A percentile compares a stretch with the other conserved stretches of the same genome.
Conservation (phyloP, 345 rosid species). For the Pugionium dolabratum region DNA sequence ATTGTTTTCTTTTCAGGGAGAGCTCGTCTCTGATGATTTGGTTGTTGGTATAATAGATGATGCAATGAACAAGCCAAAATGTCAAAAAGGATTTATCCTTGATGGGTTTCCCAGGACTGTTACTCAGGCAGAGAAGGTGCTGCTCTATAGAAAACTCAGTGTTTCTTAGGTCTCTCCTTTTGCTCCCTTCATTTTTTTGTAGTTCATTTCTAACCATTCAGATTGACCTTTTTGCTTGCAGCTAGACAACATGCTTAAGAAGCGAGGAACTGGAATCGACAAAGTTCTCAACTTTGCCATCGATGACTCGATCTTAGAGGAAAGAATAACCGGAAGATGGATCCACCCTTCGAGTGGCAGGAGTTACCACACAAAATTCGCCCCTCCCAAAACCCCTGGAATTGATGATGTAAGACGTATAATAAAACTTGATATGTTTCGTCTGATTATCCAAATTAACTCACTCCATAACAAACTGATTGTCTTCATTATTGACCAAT, state of each 20-base stretch:
- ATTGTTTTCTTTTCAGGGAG: no score
- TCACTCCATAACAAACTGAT: background rate
- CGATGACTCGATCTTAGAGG: slow-evolving; percentile 79
- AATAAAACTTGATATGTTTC: background rate
- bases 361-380: slow-evolving; percentile 74
- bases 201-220: no score
- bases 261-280: slow-evolving; percentile 65
- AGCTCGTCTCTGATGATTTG: no score
- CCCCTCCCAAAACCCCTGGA: slow-evolving; percentile 67
- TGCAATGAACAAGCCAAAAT: no score
- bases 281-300: slow-evolving; percentile 81
- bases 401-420: slow-evolving; percentile 64
- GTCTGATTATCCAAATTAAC: background rate
- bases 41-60: no score
- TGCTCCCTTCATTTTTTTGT: no score
- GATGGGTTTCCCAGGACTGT: no score
- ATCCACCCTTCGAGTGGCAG: slow-evolving; percentile 87
- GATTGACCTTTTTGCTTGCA: slow-evolving; percentile 29
- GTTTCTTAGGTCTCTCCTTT: no score
- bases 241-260: slow-evolving; percentile 85
- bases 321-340: slow-evolving; percentile 88
- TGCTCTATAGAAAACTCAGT: no score
- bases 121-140: no score
- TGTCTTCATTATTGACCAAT: background rate
- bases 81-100: no score